phyloP scores from a whole-genome alignment of 2,329 filamentous ascomycete genomes.

The Trichoderma koningii region DNA sequence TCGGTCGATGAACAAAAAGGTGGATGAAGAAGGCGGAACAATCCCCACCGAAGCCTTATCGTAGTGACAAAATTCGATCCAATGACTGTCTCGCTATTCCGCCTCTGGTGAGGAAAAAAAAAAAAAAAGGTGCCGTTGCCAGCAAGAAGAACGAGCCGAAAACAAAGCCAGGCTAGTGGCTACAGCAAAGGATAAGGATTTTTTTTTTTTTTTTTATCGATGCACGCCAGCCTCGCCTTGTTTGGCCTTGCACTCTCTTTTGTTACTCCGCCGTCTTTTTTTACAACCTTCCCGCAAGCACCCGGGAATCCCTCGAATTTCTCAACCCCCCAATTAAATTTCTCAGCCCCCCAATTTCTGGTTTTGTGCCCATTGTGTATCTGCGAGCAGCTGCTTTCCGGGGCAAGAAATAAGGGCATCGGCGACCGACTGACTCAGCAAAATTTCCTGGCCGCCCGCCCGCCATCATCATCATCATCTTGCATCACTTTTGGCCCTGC shows the following conservation, averaged over 20 bases:
- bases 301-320: conserved; percentile 14
- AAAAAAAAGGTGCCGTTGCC: conserved; percentile 8
- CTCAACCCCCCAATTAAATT: conserved; percentile 27
- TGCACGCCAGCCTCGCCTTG: conserved; percentile 22
- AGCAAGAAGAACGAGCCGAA: too few relatives aligned
- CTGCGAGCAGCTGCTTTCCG: conserved; percentile 40
- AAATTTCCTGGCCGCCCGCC: conserved; percentile 45
- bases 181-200: conserved; percentile 24
- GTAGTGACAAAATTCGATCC: conserved; percentile 12
- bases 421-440: conserved; percentile 44
- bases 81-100: conserved; percentile 19
- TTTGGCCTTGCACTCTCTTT: conserved; percentile 21
- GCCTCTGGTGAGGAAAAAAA: conserved; percentile 11
- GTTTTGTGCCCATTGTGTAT: conserved; percentile 44
- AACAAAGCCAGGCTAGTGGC: not conserved
- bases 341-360: conserved; percentile 13
- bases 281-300: too few relatives aligned
- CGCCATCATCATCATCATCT: conserved; percentile 34
- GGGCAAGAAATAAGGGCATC: conserved; percentile 47
- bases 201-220: conserved; percentile 23
- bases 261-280: conserved; percentile 8
- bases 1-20: not conserved
- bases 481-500: conserved; percentile 30
- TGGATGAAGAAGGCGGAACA: not conserved
- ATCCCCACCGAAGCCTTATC: conserved; percentile 23